A percentile compares a stretch with the other conserved stretches of the same genome.
Evolutionary conservation across 176 grass and related monocot species (phyloP).

Genomic region (Eragrostis nindensis): DNA sequence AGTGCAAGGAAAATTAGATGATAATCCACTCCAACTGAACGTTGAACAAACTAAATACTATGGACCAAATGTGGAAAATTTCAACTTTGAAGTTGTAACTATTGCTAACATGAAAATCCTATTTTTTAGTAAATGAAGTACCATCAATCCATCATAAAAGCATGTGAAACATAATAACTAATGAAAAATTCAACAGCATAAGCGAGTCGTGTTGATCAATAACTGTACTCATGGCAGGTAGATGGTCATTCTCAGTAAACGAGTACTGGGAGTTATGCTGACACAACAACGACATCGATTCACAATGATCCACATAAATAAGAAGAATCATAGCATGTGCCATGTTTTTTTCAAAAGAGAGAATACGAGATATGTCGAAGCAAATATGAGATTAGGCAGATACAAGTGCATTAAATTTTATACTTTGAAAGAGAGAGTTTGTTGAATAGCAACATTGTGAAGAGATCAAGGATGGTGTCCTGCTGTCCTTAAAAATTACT

Average conservation of each 20-base stretch:
- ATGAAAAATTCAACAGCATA: background rate
- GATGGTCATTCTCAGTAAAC: background rate
- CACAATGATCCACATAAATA: background rate
- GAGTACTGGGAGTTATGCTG: too few species aligned
- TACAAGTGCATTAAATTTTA: background rate
- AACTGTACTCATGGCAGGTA: background rate
- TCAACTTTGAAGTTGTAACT: slow-evolving; percentile 3
- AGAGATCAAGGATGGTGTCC: background rate
- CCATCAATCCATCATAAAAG: slow-evolving; percentile 20
- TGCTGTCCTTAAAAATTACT: background rate
- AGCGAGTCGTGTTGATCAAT: background rate
- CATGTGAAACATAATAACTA: slow-evolving; percentile 1
- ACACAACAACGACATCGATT: slow-evolving; percentile 1
- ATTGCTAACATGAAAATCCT: background rate
- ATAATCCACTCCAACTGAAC: background rate
- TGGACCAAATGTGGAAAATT: background rate
- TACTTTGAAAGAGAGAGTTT: background rate
- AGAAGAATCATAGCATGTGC: background rate
- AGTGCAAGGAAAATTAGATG: slow-evolving; percentile 23
- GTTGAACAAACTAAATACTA: slow-evolving; percentile 10
- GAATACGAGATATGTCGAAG: background rate
- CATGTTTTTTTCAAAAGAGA: background rate
- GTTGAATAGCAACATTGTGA: background rate
- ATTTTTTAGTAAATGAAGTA: background rate
- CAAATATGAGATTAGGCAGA: background rate